A percentile compares a stretch with the other conserved stretches of the same genome.
Evolutionary conservation across 139 green algal genomes (phyloP).

Genomic region (Auxenochlorella pyrenoidosa): DNA sequence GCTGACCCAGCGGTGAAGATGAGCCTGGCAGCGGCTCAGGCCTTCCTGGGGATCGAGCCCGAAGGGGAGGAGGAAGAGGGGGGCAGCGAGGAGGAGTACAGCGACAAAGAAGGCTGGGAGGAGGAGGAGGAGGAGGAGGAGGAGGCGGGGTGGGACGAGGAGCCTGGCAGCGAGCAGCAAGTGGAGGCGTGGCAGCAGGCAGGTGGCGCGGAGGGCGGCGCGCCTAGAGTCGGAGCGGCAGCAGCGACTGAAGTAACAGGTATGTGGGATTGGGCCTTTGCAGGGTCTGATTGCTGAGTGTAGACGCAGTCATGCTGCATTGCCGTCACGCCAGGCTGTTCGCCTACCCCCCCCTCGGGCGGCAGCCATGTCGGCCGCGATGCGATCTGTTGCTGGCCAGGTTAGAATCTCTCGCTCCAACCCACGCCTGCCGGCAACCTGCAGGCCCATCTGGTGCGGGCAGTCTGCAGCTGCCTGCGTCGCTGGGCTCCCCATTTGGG

Average conservation of each 20-base stretch:
- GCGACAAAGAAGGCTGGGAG: neutral
- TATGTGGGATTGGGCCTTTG: neutral
- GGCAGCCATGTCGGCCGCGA: too few relatives aligned
- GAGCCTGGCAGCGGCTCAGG: neutral
- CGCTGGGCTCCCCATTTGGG: neutral
- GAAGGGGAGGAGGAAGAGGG: neutral
- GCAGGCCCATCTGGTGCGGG: neutral
- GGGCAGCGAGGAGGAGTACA: neutral
- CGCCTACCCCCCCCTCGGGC: too few relatives aligned
- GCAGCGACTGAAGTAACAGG: neutral
- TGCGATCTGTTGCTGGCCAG: too few relatives aligned
- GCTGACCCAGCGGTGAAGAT: neutral
- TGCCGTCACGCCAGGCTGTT: too few relatives aligned
- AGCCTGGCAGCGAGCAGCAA: neutral
- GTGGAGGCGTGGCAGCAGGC: neutral
- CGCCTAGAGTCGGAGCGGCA: neutral
- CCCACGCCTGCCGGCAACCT: too few relatives aligned
- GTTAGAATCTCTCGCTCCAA: neutral
- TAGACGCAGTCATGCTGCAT: too few relatives aligned
- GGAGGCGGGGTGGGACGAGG: neutral
- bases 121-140: neutral
- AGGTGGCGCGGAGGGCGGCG: neutral
- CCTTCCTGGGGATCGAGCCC: neutral
- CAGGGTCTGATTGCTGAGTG: too few relatives aligned
- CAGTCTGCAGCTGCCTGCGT: neutral